Base-by-base conservation (phyloP, 2,329 filamentous ascomycete genomes). In the Akanthomyces uredinophilus region DNA sequence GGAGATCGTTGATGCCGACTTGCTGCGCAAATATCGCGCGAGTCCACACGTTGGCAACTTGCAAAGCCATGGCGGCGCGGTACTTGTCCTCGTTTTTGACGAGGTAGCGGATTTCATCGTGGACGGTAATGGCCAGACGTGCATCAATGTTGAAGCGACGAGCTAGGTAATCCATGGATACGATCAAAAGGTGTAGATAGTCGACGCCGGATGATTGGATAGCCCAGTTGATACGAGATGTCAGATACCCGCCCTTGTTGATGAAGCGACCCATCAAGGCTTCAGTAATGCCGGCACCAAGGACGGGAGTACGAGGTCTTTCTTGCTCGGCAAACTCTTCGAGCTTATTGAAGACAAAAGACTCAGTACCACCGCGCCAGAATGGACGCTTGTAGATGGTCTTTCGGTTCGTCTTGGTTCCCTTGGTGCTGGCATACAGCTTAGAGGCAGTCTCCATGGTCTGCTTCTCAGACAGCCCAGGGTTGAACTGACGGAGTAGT, bases 271-370 rank as follows among this genome's bases (percentile, higher is more conserved):
- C 83, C 88, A 96, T 96, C 22, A 99, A 79, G 0, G 96, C 95
- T 77, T 99, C 92, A 0, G 95, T 99, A 67, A 99, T 99, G 18
- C 93, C 94, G 11, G 95, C 95, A 3, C 92, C 95, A 4, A 99
- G 83, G 0, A 97, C 93, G 0, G 95, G 95, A 0, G 95, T 99
- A 4, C 91, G 86, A 11, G 95, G 94, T 41, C 86, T 81, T 70
- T 97, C 92, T 72, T 98, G 94, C 72, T 98, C 92, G 4, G 96
- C 95, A 75, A 99, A 99, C 68, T 97, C 92, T 77, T 99, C 96
- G 0, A 99, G 85, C 71, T 92, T 95, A 77, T 99, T 99, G 82
- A 99, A 99, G 8, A 99, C 94, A 68, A 98, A 95, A 0, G 92
- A 96, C 73, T 99, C 95, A 0, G 95, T 98, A 8, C 95, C 95